phyloP scores from a whole-genome alignment of 129 eudicot species.

The Chrysanthemum seticuspe region DNA sequence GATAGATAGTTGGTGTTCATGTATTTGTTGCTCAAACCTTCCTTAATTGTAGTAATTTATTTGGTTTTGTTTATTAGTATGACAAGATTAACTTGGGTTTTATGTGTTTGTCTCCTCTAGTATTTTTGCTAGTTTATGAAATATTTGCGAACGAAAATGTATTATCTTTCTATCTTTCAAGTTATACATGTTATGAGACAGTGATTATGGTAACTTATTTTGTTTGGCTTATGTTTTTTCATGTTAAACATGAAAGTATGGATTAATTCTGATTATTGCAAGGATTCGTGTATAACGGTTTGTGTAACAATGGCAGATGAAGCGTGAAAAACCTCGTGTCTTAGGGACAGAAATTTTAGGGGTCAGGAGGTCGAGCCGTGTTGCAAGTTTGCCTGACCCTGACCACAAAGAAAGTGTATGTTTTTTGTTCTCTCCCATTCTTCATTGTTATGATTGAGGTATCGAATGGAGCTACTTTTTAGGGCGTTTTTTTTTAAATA shows the following conservation, averaged over 20 bases:
- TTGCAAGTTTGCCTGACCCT: constrained; percentile 68
- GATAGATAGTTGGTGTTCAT: too few relatives aligned
- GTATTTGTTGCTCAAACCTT: too few relatives aligned
- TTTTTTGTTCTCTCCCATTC: neutral
- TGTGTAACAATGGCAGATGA: constrained; percentile 48
- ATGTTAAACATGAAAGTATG: neutral
- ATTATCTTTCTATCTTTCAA: too few relatives aligned
- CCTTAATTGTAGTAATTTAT: too few relatives aligned
- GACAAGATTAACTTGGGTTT: too few relatives aligned
- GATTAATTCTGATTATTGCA: too few relatives aligned
- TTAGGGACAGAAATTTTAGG: constrained; percentile 60
- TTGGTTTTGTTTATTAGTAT: too few relatives aligned
- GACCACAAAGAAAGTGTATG: constrained; percentile 63
- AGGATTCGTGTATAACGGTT: neutral
- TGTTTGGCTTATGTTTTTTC: neutral
- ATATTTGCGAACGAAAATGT: too few relatives aligned
- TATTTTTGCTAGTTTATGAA: too few relatives aligned
- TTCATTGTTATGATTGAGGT: neutral
- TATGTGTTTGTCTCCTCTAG: too few relatives aligned
- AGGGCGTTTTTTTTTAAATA: too few relatives aligned
- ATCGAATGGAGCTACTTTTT: too few relatives aligned
- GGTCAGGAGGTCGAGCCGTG: constrained; percentile 83
- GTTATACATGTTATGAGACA: neutral
- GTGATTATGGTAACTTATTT: neutral
- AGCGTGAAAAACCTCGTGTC: constrained; percentile 56